Evolutionary conservation across 2,329 filamentous ascomycete genomes (phyloP).

Genomic region (Ophiostoma sp.): DNA sequence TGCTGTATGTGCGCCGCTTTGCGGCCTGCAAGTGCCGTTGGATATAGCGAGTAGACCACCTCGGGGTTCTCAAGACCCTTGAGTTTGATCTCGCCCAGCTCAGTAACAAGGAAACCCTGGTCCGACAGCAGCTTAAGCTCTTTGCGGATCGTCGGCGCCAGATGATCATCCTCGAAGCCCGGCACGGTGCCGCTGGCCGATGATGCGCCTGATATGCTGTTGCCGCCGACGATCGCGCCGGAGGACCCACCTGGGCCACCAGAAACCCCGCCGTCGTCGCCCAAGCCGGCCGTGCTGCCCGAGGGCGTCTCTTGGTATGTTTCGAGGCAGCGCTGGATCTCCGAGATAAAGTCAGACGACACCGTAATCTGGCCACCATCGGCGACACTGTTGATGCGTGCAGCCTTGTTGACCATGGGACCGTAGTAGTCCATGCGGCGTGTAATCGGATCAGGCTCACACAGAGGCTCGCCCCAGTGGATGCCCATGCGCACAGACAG

Average conservation of each 20-base stretch:
- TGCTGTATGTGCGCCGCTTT: slow-evolving; percentile 61
- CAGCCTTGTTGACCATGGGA: slow-evolving; percentile 96
- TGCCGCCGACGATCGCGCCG: background rate
- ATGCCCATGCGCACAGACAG: slow-evolving; percentile 96
- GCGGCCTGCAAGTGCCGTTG: slow-evolving; percentile 77
- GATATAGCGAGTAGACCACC: slow-evolving; percentile 91
- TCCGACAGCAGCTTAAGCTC: slow-evolving; percentile 82
- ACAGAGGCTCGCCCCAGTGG: slow-evolving; percentile 91
- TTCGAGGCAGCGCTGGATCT: slow-evolving; percentile 86
- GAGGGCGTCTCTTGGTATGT: slow-evolving; percentile 76
- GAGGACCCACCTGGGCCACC: background rate
- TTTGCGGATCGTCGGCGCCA: slow-evolving; percentile 72
- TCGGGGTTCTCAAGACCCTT: slow-evolving; percentile 98
- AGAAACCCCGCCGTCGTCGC: background rate
- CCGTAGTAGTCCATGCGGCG: slow-evolving; percentile 99
- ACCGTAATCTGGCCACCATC: slow-evolving; percentile 97
- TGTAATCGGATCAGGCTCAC: slow-evolving; percentile 91
- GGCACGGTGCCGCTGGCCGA: background rate
- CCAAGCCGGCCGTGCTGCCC: slow-evolving; percentile 44
- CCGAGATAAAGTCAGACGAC: slow-evolving; percentile 92
- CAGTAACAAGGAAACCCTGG: slow-evolving; percentile 94
- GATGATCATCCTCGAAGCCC: slow-evolving; percentile 65
- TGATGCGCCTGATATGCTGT: background rate
- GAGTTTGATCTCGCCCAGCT: slow-evolving; percentile 83
- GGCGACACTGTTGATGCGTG: slow-evolving; percentile 87